Evolutionary conservation across 225 moss, liverwort and hornwort species (phyloP), one percentile per base, ranked within the genome.

Genomic region (Sphagnum contortum): DNA sequence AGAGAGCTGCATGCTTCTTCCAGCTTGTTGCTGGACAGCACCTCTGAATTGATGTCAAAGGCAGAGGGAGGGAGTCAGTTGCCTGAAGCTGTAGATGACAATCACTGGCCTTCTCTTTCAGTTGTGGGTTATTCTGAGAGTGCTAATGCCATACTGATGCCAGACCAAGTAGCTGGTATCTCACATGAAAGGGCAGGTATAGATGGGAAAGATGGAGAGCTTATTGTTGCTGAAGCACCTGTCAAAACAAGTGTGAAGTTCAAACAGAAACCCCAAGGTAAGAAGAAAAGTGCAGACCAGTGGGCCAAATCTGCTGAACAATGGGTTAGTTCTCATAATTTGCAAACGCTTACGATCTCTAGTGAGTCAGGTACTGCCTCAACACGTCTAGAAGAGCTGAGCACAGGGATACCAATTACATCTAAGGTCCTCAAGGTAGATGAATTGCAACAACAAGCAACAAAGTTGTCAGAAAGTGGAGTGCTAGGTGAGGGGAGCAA

Each of bases 221-320:
- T 52, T 5, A 5, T 52, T 5, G 52, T 9, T 6, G 52, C 52
- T 52, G 52, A 6, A 9, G 52, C 52, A 52, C 52, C 9, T 6
- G 52, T 9, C 6, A 6, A 6, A 52, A 9, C 9, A 52, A 52
- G 52, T 52, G 52, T 2, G 2, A 70, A 69, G 57, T 6, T 68
- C 8, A 69, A 65, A 5, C 71, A 66, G 58, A 48, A 55, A 47
- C 9, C 45, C 9, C 8, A 48, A 3, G 48, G 51, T 9, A 72
- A 69, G 57, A 72, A 49, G 69, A 66, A 72, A 52, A 65, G 77
- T 48, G 61, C 76, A 57, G 69, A 77, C 54, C 73, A 77, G 13
- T 77, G 69, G 77, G 69, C 57, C 57, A 48, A 64, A 62, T 77
- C 70, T 65, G 73, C 77, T 45, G 63, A 73, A 62, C 60, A 66